These are phyloP conservation scores for Pythium biforme DNA, from an alignment of 352 stramenopile genomes.

Conservation along the genomic window DNA sequence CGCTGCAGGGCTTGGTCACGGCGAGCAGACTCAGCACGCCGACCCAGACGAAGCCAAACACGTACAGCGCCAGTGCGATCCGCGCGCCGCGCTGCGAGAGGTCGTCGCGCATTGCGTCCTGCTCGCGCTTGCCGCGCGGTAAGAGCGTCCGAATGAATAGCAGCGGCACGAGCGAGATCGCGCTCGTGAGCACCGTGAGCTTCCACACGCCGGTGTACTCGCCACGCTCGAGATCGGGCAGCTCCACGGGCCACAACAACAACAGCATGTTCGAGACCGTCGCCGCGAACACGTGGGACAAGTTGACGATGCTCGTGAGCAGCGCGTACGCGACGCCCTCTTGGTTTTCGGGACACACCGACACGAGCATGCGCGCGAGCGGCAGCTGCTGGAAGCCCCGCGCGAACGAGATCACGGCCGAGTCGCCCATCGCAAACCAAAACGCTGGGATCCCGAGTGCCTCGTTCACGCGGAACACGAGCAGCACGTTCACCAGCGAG, in stretches of 20 bases:
- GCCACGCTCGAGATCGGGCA: constrained; percentile 49
- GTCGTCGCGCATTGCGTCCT: constrained; percentile 54
- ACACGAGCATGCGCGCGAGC: constrained; percentile 73
- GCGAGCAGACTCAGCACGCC: constrained; percentile 59
- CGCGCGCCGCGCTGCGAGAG: constrained; percentile 37
- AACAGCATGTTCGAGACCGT: constrained; percentile 82
- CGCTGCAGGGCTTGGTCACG: constrained; percentile 57
- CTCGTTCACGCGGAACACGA: constrained; percentile 70
- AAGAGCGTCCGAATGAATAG: constrained; percentile 48
- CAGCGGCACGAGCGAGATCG: constrained; percentile 55
- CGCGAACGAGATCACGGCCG: constrained; percentile 64
- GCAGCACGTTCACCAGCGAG: constrained; percentile 67
- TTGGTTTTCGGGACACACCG: constrained; percentile 68
- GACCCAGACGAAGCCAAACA: constrained; percentile 66
- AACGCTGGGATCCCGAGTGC: constrained; percentile 55
- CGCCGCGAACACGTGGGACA: constrained; percentile 62
- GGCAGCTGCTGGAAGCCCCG: constrained; percentile 79
- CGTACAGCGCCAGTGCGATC: constrained; percentile 43
- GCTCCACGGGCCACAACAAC: constrained; percentile 67
- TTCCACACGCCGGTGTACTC: constrained; percentile 78
- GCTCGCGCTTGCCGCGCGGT: constrained; percentile 44
- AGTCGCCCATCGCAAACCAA: constrained; percentile 76
- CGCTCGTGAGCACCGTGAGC: constrained; percentile 62
- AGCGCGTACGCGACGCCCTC: constrained; percentile 77
- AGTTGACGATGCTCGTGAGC: constrained; percentile 73